Evolutionary conservation across 805 yeast species (phyloP).

Genomic region (Starmerella gropengiesseri): DNA sequence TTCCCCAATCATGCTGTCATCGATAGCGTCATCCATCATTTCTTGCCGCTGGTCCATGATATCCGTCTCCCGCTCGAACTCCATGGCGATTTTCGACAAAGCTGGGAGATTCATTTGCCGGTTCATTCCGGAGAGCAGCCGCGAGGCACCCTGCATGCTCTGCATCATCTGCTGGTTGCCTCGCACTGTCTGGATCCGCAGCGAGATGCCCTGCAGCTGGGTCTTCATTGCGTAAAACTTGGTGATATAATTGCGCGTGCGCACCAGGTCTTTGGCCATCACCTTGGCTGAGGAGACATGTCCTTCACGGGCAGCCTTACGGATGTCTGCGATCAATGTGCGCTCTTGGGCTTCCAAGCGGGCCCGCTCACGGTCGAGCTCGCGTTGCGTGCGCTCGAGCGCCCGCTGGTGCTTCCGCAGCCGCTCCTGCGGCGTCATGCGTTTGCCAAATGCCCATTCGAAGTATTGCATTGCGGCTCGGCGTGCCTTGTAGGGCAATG

Average conservation of each 20-base stretch:
- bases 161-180: conserved; percentile 91
- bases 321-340: conserved; percentile 72
- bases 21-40: conserved; percentile 96
- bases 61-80: conserved; percentile 87
- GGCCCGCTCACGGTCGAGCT: conserved; percentile 73
- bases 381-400: conserved; percentile 87
- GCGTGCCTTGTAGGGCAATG: too few relatives aligned
- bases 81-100: conserved; percentile 81
- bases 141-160: conserved; percentile 89
- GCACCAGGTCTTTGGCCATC: conserved; percentile 87
- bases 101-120: conserved; percentile 83
- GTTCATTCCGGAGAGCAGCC: conserved; percentile 76
- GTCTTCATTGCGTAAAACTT: conserved; percentile 91
- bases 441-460: conserved; percentile 94
- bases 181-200: conserved; percentile 84
- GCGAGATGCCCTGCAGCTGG: conserved; percentile 85
- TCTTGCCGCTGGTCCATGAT: conserved; percentile 98
- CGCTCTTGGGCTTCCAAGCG: conserved; percentile 88
- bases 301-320: conserved; percentile 81
- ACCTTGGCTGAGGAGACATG: conserved; percentile 83
- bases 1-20: conserved; percentile 90
- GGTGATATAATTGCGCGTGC: conserved; percentile 71
- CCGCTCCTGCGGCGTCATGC: conserved; percentile 87
- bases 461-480: conserved; percentile 44
- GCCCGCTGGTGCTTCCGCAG: conserved; percentile 93